phyloP scores from a whole-genome alignment of 805 yeast species.

The Starmerella khaoyaiensis region DNA sequence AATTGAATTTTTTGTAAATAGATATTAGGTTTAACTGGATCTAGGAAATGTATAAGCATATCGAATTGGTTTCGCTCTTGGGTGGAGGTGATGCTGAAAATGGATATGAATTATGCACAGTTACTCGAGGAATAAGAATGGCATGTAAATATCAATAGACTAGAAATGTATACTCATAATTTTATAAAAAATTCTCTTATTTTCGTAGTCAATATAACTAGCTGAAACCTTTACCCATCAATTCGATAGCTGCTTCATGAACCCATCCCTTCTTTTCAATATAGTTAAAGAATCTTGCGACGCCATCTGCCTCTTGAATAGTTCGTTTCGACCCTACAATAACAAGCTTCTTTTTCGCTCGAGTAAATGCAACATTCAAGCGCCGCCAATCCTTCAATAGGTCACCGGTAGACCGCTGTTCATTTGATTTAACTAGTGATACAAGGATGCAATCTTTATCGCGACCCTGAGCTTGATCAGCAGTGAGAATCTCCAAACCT shows the following conservation, averaged over 20 bases:
- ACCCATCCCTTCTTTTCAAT: conserved; percentile 15
- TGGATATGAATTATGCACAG: too few relatives aligned
- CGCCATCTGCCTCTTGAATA: conserved; percentile 17
- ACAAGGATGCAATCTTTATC: conserved; percentile 87
- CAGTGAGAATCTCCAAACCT: conserved; percentile 68
- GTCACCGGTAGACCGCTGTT: conserved; percentile 53
- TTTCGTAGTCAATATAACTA: too few relatives aligned
- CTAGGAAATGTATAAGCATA: too few relatives aligned
- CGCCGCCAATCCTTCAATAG: conserved; percentile 80
- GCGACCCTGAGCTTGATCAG: conserved; percentile 91
- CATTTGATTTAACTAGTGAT: conserved; percentile 76
- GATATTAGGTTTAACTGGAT: too few relatives aligned
- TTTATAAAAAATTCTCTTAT: too few relatives aligned
- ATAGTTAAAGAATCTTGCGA: conserved; percentile 14
- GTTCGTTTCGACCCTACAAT: conserved; percentile 63
- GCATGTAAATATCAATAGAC: too few relatives aligned
- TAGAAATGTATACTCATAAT: too few relatives aligned
- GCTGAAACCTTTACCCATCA: too few relatives aligned
- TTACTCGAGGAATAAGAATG: too few relatives aligned
- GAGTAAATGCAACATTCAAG: conserved; percentile 84
- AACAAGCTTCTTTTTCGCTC: conserved; percentile 74
- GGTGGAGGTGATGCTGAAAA: too few relatives aligned
- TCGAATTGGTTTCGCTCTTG: too few relatives aligned
- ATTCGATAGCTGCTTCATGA: conserved; percentile 3
- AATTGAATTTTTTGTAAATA: too few relatives aligned